Evolutionary conservation across 2,329 filamentous ascomycete genomes (phyloP).

Genomic region (Calonectria pseudoreteaudii): DNA sequence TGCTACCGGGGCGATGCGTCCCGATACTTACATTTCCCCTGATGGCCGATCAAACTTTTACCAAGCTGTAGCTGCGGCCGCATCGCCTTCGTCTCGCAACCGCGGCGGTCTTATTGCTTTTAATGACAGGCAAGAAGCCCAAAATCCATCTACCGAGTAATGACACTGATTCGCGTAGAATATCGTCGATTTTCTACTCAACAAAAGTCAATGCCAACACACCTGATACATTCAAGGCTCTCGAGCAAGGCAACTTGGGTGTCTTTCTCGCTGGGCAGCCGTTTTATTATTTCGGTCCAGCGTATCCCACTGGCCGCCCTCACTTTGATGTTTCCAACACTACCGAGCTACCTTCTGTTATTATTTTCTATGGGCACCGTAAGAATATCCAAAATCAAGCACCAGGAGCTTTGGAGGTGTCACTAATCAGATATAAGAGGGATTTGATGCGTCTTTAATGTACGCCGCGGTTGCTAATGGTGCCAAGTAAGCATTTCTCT

Average conservation of each 20-base stretch:
- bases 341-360: constrained; percentile 56
- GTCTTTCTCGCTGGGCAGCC: constrained; percentile 62
- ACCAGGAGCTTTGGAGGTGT: background rate
- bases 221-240: constrained; percentile 68
- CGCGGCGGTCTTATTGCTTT: constrained; percentile 67
- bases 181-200: constrained; percentile 61
- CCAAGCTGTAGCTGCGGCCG: constrained; percentile 25
- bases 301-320: constrained; percentile 54
- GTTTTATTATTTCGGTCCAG: constrained; percentile 64
- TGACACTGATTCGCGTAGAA: background rate
- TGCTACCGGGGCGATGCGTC: constrained; percentile 28
- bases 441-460: constrained; percentile 47
- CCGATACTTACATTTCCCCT: constrained; percentile 27
- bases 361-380: constrained; percentile 60
- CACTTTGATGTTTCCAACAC: constrained; percentile 49
- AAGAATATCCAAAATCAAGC: constrained; percentile 5
- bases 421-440: constrained; percentile 37
- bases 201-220: constrained; percentile 72
- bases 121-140: constrained; percentile 61
- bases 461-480: constrained; percentile 47
- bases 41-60: constrained; percentile 34
- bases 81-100: constrained; percentile 39
- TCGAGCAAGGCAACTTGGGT: constrained; percentile 57
- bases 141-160: background rate
- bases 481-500: constrained; percentile 34